These are phyloP conservation scores for Annulohypoxylon moriforme DNA, from an alignment of 495 filamentous ascomycete species.

Conservation along the genomic window DNA sequence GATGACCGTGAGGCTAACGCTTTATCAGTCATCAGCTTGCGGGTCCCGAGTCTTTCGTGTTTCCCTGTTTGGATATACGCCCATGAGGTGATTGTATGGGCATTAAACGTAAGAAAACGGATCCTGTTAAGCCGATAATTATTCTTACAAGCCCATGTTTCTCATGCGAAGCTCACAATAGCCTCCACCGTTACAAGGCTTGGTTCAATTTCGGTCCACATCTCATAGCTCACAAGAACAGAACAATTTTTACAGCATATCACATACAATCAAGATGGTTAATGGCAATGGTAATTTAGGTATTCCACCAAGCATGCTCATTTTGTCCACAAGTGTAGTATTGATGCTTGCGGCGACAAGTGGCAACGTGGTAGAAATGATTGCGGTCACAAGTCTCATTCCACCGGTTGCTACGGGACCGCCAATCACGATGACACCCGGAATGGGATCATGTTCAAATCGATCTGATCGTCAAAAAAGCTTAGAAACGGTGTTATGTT, in stretches of 20 bases:
- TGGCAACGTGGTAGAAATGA: conserved; percentile 31
- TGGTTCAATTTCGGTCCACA: conserved; percentile 21
- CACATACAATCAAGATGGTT: neutral
- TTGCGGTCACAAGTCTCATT: conserved; percentile 37
- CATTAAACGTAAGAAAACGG: neutral
- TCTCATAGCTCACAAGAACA: conserved; percentile 10
- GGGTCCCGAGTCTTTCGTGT: conserved; percentile 1
- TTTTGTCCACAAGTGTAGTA: conserved; percentile 18
- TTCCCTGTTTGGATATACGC: conserved; percentile 12
- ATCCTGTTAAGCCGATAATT: conserved; percentile 18
- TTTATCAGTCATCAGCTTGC: conserved; percentile 22
- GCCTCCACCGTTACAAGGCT: conserved; percentile 22
- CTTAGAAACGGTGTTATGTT: conserved; percentile 32
- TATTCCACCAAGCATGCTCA: no score
- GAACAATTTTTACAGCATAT: conserved; percentile 7
- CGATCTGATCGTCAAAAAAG: conserved; percentile 28
- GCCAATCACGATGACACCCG: conserved; percentile 29
- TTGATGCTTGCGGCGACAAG: conserved; percentile 25
- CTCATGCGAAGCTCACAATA: conserved; percentile 17
- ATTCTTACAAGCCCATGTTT: conserved; percentile 15
- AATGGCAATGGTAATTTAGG: conserved; percentile 5
- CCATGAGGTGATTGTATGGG: neutral
- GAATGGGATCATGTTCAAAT: conserved; percentile 15
- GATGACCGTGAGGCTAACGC: conserved; percentile 17
- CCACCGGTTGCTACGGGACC: conserved; percentile 28